Evolutionary conservation across 176 grass and related monocot genomes (phyloP).

Genomic region (Coix lacrymajobi): DNA sequence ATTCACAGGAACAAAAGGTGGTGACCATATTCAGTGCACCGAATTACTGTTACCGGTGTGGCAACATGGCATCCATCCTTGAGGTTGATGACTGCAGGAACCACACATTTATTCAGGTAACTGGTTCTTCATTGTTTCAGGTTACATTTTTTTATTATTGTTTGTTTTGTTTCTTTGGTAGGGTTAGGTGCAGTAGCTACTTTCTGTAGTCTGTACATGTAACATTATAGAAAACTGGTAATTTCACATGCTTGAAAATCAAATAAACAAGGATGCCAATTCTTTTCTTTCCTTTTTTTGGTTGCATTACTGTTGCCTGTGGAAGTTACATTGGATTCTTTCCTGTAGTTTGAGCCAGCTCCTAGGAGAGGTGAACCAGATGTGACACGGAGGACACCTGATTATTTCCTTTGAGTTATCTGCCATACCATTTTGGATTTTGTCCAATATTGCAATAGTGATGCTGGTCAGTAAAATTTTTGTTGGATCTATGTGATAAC

Average conservation of each 20-base stretch:
- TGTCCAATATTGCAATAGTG: slow-evolving; percentile 7
- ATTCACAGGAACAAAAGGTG: slow-evolving; percentile 74
- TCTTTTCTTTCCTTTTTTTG: neutral
- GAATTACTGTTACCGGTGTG: slow-evolving; percentile 89
- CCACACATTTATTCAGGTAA: slow-evolving; percentile 85
- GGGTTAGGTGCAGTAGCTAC: neutral
- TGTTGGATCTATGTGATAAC: slow-evolving; percentile 5
- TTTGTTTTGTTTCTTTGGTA: neutral
- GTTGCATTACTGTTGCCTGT: neutral
- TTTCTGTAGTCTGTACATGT: neutral
- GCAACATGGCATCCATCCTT: slow-evolving; percentile 90
- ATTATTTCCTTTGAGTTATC: slow-evolving; percentile 68
- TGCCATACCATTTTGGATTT: neutral
- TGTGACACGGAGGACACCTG: slow-evolving; percentile 70
- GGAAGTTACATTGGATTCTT: neutral
- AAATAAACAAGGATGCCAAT: neutral
- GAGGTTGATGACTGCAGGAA: slow-evolving; percentile 83
- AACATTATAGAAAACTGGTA: neutral
- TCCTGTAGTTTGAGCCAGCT: slow-evolving; percentile 57
- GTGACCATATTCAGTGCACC: slow-evolving; percentile 92
- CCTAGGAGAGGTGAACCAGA: slow-evolving; percentile 81
- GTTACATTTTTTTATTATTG: neutral
- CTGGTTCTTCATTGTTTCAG: neutral
- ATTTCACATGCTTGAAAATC: neutral
- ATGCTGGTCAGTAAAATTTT: slow-evolving; percentile 32